Evolutionary conservation across 306 rosid genomes (phyloP).

Genomic region (Begonia masoniana): DNA sequence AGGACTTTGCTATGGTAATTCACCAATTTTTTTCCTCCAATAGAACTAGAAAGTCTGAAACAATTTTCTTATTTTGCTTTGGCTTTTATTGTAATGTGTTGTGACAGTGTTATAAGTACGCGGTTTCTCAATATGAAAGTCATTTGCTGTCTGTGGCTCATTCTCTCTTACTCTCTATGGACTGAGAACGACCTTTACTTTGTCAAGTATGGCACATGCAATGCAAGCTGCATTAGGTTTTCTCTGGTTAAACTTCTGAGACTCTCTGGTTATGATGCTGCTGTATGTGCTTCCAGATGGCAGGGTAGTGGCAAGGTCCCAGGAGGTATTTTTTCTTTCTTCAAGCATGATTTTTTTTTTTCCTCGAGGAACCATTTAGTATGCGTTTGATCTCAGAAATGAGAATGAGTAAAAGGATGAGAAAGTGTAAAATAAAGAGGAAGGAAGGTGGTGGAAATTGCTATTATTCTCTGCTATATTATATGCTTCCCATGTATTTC

Average conservation of each 20-base stretch:
- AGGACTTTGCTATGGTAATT: no score
- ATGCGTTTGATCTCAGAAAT: no score
- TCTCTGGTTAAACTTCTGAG: slow-evolving; percentile 71
- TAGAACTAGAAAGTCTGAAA: no score
- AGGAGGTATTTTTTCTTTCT: slow-evolving; percentile 47
- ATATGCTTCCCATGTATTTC: no score
- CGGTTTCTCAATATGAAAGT: slow-evolving; percentile 50
- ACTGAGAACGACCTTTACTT: slow-evolving; percentile 34
- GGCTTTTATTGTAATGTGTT: neutral
- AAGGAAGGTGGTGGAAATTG: no score
- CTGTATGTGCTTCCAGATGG: slow-evolving; percentile 81
- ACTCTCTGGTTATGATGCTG: slow-evolving; percentile 75
- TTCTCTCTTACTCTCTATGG: slow-evolving; percentile 53
- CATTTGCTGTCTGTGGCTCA: slow-evolving; percentile 64
- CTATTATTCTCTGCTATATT: no score
- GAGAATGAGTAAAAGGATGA: no score
- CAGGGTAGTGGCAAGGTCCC: slow-evolving; percentile 88
- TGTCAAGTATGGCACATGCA: slow-evolving; percentile 56
- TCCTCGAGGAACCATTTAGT: neutral
- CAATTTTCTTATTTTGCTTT: no score
- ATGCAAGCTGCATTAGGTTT: slow-evolving; percentile 75
- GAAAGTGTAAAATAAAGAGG: no score
- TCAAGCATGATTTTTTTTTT: neutral
- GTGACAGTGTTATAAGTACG: slow-evolving; percentile 50
- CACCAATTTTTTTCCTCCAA: no score